phyloP scores from a whole-genome alignment of 495 filamentous ascomycete genomes.

The Achaetomiella virescens region DNA sequence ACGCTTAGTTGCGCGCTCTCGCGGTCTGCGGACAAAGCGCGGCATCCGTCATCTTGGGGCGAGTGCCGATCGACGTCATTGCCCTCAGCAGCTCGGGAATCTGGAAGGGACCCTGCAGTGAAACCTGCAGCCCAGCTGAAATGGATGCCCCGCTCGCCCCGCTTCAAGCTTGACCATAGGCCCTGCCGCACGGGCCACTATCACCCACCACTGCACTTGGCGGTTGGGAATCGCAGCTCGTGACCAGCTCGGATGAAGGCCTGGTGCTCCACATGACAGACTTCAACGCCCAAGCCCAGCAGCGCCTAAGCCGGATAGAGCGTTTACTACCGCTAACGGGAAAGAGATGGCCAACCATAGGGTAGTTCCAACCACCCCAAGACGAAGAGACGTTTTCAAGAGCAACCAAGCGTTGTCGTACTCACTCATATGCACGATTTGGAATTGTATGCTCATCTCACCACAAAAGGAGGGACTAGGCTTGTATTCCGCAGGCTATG shows the following conservation, averaged over 20 bases:
- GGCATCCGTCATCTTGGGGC: not conserved
- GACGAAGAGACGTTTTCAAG: too few relatives aligned
- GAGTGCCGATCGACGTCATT: conserved; percentile 15
- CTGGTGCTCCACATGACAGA: conserved; percentile 5
- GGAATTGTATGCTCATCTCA: too few relatives aligned
- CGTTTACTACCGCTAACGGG: not conserved
- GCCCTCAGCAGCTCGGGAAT: not conserved
- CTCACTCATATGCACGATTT: too few relatives aligned
- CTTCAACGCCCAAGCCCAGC: not conserved
- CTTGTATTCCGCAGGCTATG: not conserved
- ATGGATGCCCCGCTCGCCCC: not conserved
- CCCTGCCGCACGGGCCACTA: not conserved
- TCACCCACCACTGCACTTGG: not conserved
- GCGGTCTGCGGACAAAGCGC: not conserved
- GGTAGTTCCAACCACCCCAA: too few relatives aligned
- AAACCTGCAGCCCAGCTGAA: conserved; percentile 9
- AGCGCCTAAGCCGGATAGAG: not conserved
- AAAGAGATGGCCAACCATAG: not conserved
- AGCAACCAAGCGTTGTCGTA: too few relatives aligned
- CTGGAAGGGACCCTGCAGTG: conserved; percentile 7
- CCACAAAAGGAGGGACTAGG: not conserved
- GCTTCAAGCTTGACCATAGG: not conserved
- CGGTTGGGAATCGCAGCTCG: not conserved
- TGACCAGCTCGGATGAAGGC: not conserved
- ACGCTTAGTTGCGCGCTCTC: not conserved